Conservation (phyloP, 495 filamentous ascomycete species). For the Penicillium silybi region DNA sequence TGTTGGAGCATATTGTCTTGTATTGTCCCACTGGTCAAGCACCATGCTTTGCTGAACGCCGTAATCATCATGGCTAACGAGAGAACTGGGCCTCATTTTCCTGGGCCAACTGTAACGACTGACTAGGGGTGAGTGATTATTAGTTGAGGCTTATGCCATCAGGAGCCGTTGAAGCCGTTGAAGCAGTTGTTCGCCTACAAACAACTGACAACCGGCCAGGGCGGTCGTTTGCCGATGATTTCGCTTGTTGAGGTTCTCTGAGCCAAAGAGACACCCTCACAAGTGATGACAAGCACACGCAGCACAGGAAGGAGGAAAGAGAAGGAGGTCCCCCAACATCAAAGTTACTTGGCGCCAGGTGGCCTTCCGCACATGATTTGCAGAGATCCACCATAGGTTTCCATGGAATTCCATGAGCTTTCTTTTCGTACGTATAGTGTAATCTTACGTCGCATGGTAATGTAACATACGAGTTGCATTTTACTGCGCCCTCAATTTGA, state of each 20-base stretch:
- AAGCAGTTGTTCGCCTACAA: conserved; percentile 11
- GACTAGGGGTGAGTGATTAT: conserved; percentile 9
- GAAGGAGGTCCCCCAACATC: neutral
- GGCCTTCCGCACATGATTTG: no score
- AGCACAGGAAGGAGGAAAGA: neutral
- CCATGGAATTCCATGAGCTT: no score
- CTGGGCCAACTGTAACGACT: conserved; percentile 5
- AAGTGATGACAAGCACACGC: conserved; percentile 3
- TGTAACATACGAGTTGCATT: no score
- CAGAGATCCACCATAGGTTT: no score
- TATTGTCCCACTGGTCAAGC: conserved; percentile 6
- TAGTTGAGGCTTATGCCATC: conserved; percentile 13
- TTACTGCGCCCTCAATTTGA: no score
- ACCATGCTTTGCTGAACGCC: conserved; percentile 5
- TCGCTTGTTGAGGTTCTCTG: conserved; percentile 1
- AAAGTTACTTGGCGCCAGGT: no score
- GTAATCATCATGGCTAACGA: conserved; percentile 17
- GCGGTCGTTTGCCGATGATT: conserved; percentile 8
- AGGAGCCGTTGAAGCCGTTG: conserved; percentile 5
- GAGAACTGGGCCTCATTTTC: conserved; percentile 3
- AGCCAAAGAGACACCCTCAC: conserved; percentile 5
- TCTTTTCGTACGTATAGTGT: no score
- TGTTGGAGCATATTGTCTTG: conserved; percentile 4
- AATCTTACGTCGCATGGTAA: no score
- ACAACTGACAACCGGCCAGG: conserved; percentile 4